Conservation (phyloP, 441 rosid species). For the Corymbia citriodora region DNA sequence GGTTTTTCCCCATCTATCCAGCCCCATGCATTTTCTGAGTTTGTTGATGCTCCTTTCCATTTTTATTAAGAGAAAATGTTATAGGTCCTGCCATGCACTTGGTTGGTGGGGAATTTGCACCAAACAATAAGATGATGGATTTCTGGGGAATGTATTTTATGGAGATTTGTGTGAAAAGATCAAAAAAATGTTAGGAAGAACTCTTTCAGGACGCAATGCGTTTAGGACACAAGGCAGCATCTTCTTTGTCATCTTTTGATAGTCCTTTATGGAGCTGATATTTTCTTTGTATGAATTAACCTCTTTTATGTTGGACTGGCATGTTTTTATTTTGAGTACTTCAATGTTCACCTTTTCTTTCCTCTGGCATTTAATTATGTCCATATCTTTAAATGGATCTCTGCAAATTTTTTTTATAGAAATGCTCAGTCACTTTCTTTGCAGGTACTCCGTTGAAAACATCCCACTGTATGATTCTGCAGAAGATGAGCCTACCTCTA, state of each 20-base stretch:
- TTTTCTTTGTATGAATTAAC: neutral
- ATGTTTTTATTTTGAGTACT: neutral
- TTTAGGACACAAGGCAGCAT: neutral
- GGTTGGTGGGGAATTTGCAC: neutral
- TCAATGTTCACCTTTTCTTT: neutral
- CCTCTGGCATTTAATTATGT: neutral
- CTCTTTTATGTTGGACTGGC: neutral
- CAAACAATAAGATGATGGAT: neutral
- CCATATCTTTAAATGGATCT: neutral
- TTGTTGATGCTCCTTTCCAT: neutral
- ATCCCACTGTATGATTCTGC: conserved; percentile 89
- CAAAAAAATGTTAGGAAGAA: neutral
- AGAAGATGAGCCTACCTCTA: conserved; percentile 78
- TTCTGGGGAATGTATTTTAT: neutral
- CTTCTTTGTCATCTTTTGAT: neutral
- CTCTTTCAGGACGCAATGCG: neutral
- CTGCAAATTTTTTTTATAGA: neutral
- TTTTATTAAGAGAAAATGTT: neutral
- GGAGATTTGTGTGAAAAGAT: neutral
- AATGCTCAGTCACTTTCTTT: neutral
- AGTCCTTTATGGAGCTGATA: neutral
- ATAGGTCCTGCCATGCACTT: neutral
- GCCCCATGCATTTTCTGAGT: neutral
- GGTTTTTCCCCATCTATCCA: neutral
- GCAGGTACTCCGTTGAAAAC: conserved; percentile 83